A percentile compares a stretch with the other conserved stretches of the same genome.
Conservation (phyloP, 495 filamentous ascomycete species). For the Aspergillus biplanus region DNA sequence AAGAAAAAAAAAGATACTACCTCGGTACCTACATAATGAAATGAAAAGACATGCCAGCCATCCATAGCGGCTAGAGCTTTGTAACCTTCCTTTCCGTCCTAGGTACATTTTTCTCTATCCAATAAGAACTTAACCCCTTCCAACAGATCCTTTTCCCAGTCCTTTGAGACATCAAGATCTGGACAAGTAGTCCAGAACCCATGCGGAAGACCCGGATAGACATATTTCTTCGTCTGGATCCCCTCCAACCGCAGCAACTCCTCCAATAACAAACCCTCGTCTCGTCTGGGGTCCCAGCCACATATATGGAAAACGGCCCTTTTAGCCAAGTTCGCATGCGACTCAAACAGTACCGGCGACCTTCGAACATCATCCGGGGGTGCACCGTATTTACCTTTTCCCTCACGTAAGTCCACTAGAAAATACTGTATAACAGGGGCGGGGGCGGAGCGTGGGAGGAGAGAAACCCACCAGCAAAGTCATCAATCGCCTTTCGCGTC, state of each 20-base stretch:
- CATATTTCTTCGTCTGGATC: constrained; percentile 36
- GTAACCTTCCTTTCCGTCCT: background rate
- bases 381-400: constrained; percentile 18
- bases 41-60: no score
- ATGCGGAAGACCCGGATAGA: constrained; percentile 51
- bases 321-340: constrained; percentile 19
- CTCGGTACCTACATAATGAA: no score
- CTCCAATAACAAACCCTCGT: constrained; percentile 48
- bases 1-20: no score
- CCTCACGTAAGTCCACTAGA: background rate
- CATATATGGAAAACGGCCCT: constrained; percentile 41
- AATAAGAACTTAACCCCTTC: constrained; percentile 14
- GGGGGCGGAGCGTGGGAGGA: background rate
- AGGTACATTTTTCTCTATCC: background rate
- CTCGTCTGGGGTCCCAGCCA: constrained; percentile 43
- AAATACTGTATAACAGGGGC: background rate
- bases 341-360: constrained; percentile 22
- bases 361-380: constrained; percentile 22
- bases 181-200: constrained; percentile 41
- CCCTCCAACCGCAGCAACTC: constrained; percentile 39
- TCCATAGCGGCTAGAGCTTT: background rate
- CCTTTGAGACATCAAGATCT: constrained; percentile 18
- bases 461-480: constrained; percentile 13
- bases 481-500: constrained; percentile 19
- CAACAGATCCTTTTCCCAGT: constrained; percentile 19